Conservation (phyloP, 1,284 basidiomycete genomes). For the Irpex lacteus region DNA sequence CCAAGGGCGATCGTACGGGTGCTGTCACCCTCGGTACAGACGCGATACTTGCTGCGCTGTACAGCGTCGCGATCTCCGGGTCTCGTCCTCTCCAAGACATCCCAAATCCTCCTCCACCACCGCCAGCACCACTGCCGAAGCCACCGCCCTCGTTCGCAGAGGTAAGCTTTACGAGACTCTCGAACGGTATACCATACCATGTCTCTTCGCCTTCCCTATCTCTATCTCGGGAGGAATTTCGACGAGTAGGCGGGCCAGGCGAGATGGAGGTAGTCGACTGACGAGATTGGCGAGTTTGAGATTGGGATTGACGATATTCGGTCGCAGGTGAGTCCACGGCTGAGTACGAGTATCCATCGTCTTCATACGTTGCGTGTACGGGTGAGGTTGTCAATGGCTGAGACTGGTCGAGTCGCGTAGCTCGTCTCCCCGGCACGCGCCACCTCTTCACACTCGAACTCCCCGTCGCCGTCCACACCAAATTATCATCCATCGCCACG, state of each 20-base stretch:
- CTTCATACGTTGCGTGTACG: no score
- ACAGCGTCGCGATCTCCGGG: conserved; percentile 79
- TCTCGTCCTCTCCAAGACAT: conserved; percentile 44
- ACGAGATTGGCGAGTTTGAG: background rate
- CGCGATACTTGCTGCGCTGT: conserved; percentile 77
- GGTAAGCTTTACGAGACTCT: conserved; percentile 75
- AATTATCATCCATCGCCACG: conserved; percentile 79
- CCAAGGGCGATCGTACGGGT: conserved; percentile 33
- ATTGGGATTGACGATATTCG: no score
- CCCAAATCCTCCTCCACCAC: conserved; percentile 28
- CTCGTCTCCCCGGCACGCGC: conserved; percentile 54
- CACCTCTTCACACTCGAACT: conserved; percentile 70
- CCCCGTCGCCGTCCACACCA: conserved; percentile 90
- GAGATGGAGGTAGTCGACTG: background rate
- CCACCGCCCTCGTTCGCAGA: conserved; percentile 68
- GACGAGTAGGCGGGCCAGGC: background rate
- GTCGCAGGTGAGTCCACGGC: background rate
- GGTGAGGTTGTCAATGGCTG: conserved; percentile 11
- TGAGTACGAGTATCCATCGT: conserved; percentile 19
- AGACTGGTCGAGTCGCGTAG: conserved; percentile 17
- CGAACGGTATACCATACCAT: conserved; percentile 74
- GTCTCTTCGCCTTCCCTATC: conserved; percentile 41
- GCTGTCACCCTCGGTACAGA: conserved; percentile 49
- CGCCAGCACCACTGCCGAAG: conserved; percentile 32
- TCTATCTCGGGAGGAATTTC: background rate